Evolutionary conservation across 306 rosid species (phyloP), one percentile per base, ranked within the genome.

Genomic region (Senna siamea): DNA sequence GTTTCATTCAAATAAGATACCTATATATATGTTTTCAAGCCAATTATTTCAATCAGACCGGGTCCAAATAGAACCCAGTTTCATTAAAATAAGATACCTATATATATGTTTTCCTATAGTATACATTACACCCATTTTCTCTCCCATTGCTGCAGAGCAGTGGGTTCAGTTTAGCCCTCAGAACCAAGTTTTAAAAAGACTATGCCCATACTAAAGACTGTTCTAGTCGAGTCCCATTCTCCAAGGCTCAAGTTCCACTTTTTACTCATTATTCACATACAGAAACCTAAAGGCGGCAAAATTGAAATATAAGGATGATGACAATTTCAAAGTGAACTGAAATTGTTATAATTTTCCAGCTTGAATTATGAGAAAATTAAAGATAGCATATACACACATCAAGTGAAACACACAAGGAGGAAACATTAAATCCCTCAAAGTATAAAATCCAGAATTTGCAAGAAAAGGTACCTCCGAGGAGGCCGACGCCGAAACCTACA

Each of bases 401-500:
- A 52, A 52, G 57, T 17, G 9, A n/a, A n/a, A 6, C 5, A n/a
- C 55, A 50, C 1, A n/a, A n/a, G 53, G 30, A 26, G 30, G 30
- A 1, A 26, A 26, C 30, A 26, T 26, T 3, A 26, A 26, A 26
- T 26, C 30, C 30, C 30, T 26, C 30, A 26, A 26, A 26, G n/a
- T n/a, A n/a, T n/a, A n/a, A n/a, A n/a, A n/a, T n/a, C n/a, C n/a
- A n/a, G 40, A 64, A 64, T 18, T 47, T 14, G 1, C 15, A 15
- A 32, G 7, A 17, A 64, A 34, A 61, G 1, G 2, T 51, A 90
- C 96, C 96, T 62, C 97, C 98, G 67, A 93, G 84, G 59, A 93
- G 83, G 74, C 98, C 98, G 69, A 86, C 8, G 78, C 97, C 97
- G 74, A 93, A 70, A 63, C 97, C 98, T 12, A 90, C 4, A 30